Evolutionary conservation across 2,329 filamentous ascomycete species (phyloP).

Genomic region (Gaeumannomyces sp.): DNA sequence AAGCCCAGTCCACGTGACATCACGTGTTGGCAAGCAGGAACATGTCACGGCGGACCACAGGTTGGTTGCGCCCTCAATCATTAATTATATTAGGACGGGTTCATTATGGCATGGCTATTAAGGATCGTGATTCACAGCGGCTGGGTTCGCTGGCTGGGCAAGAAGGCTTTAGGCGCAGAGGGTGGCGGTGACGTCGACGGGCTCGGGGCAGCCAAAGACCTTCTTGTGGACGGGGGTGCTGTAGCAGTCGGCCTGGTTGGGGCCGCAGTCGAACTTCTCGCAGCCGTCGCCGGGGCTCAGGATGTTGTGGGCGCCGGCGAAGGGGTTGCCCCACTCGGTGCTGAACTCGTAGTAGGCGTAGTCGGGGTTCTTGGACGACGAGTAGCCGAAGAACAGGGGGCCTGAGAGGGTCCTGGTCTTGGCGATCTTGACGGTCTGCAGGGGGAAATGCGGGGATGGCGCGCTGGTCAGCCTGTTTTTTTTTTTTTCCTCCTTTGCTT

Average conservation of each 20-base stretch:
- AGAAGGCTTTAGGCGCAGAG: conserved; percentile 20
- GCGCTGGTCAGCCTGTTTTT: conserved; percentile 12
- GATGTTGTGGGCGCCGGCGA: conserved; percentile 28
- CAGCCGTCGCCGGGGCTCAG: conserved; percentile 31
- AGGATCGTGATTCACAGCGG: not conserved
- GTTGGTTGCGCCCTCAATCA: not conserved
- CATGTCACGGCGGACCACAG: no score
- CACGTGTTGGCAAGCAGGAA: no score
- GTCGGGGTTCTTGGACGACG: conserved; percentile 28
- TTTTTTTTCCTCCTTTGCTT: conserved; percentile 1
- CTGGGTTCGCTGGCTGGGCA: no score
- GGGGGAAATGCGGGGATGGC: no score
- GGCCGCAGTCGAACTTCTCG: conserved; percentile 30
- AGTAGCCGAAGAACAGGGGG: conserved; percentile 38
- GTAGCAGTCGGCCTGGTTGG: conserved; percentile 32
- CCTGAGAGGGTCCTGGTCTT: conserved; percentile 28
- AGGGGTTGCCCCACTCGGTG: conserved; percentile 34
- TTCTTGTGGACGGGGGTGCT: conserved; percentile 31
- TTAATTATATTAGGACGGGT: not conserved
- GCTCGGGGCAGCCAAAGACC: conserved; percentile 34
- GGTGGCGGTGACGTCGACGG: conserved; percentile 28
- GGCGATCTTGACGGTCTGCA: conserved; percentile 35
- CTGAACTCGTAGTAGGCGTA: conserved; percentile 32
- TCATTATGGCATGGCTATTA: not conserved
- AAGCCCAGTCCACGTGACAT: no score